Conservation (phyloP, 2,329 filamentous ascomycete genomes). For the Aspergillus udagawae region DNA sequence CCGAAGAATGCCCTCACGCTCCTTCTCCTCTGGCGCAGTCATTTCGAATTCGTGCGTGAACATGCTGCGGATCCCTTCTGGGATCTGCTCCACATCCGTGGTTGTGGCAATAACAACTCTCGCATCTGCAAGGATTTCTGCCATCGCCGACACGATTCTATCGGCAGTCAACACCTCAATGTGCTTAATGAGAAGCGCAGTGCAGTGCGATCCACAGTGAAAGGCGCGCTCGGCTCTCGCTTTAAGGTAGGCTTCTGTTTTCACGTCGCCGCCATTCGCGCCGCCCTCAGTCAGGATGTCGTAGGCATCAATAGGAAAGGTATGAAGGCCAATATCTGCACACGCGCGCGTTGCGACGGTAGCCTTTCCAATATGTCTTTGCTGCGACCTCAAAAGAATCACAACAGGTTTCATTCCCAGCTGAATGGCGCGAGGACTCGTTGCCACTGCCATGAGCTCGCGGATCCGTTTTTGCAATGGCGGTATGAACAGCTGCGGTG, state of each 20-base stretch:
- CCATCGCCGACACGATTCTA: slow-evolving; percentile 78
- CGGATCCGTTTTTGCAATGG: slow-evolving; percentile 68
- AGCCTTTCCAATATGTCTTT: slow-evolving; percentile 90
- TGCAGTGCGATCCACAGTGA: slow-evolving; percentile 79
- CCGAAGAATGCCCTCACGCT: slow-evolving; percentile 81
- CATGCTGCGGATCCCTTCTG: slow-evolving; percentile 80
- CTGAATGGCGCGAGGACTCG: slow-evolving; percentile 80
- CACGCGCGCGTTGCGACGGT: slow-evolving; percentile 72
- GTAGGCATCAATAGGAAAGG: slow-evolving; percentile 83
- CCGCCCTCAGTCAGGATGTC: slow-evolving; percentile 91
- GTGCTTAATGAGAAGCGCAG: slow-evolving; percentile 80
- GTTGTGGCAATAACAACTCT: slow-evolving; percentile 89
- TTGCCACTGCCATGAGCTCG: slow-evolving; percentile 82
- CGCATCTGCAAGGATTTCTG: slow-evolving; percentile 74
- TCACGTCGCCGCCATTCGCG: slow-evolving; percentile 82
- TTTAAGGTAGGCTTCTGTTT: slow-evolving; percentile 87
- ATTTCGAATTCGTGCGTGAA: slow-evolving; percentile 97
- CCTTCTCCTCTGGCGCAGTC: slow-evolving; percentile 84
- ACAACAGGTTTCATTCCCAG: slow-evolving; percentile 83
- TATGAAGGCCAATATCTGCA: slow-evolving; percentile 84
- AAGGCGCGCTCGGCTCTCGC: slow-evolving; percentile 84
- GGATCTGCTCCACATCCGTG: slow-evolving; percentile 90
- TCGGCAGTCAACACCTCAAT: slow-evolving; percentile 89
- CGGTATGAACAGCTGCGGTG: slow-evolving; percentile 47
- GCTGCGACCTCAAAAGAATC: slow-evolving; percentile 83